Evolutionary conservation across 176 grass and related monocot species (phyloP).

Genomic region (Oryza australiensis): DNA sequence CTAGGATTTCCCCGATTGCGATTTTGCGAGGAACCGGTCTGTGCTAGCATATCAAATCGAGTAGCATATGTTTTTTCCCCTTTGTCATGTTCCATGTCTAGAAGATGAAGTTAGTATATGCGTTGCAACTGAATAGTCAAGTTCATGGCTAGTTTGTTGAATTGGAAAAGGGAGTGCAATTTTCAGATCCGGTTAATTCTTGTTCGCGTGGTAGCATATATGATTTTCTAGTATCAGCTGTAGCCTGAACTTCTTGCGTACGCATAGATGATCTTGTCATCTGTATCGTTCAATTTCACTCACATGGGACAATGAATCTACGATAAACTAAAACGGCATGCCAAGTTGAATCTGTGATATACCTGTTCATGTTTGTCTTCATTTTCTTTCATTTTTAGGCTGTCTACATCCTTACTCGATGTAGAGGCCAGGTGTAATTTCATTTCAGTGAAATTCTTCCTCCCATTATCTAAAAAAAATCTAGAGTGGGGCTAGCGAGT

Average conservation of each 20-base stretch:
- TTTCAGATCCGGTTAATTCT: background rate
- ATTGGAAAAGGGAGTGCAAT: background rate
- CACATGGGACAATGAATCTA: background rate
- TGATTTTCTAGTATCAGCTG: background rate
- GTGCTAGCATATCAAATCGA: background rate
- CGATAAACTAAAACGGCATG: background rate
- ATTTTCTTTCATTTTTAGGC: too few relatives aligned
- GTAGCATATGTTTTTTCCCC: background rate
- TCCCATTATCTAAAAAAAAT: too few relatives aligned
- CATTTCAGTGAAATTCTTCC: too few relatives aligned
- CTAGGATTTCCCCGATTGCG: background rate
- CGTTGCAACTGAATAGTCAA: background rate
- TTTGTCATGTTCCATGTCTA: background rate
- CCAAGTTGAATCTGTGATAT: too few relatives aligned
- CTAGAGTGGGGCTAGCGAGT: background rate
- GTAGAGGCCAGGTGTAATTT: too few relatives aligned
- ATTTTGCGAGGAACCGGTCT: background rate
- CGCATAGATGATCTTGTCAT: background rate
- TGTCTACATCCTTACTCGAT: too few relatives aligned
- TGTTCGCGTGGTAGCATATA: background rate
- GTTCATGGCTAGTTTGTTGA: background rate
- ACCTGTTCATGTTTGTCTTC: too few relatives aligned
- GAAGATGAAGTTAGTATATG: background rate
- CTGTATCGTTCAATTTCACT: background rate
- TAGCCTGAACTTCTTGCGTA: background rate